Evolutionary conservation across 176 grass and related monocot genomes (phyloP).

Genomic region (Triticum urartu): DNA sequence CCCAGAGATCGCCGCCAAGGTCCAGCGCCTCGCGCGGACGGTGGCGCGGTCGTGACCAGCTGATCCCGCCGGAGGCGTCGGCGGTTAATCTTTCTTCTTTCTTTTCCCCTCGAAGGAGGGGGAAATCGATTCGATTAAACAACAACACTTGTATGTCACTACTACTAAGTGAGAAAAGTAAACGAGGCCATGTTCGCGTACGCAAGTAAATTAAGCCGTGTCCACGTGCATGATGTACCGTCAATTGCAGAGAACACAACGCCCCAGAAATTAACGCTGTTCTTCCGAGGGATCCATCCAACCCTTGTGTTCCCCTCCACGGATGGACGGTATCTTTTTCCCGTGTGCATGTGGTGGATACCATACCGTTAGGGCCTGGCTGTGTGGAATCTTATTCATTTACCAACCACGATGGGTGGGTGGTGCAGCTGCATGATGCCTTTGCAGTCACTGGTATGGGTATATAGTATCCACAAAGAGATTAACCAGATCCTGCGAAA

Average conservation of each 20-base stretch:
- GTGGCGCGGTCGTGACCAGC: conserved; percentile 32
- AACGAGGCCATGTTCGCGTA: conserved; percentile 38
- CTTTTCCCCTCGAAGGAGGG: not conserved
- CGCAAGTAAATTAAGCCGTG: conserved; percentile 37
- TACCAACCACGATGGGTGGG: not conserved
- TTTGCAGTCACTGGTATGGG: not conserved
- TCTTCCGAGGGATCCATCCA: not conserved
- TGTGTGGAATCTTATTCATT: conserved; percentile 13
- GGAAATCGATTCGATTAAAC: conserved; percentile 21
- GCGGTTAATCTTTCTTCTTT: not conserved
- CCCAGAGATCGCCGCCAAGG: conserved; percentile 72
- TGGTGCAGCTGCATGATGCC: conserved; percentile 23
- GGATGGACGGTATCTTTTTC: not conserved
- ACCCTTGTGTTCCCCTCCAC: not conserved
- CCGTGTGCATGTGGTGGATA: conserved; percentile 5
- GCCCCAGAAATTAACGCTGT: not conserved
- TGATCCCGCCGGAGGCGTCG: not conserved
- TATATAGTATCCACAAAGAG: not conserved
- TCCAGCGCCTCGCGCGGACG: conserved; percentile 66
- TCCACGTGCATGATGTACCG: conserved; percentile 38
- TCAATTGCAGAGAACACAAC: conserved; percentile 17
- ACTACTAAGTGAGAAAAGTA: conserved; percentile 22
- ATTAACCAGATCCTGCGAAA: conserved; percentile 17
- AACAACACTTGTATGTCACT: conserved; percentile 33
- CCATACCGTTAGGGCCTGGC: conserved; percentile 34